Evolutionary conservation across 352 stramenopile species (phyloP).

Genomic region (Phytophthora constricta): DNA sequence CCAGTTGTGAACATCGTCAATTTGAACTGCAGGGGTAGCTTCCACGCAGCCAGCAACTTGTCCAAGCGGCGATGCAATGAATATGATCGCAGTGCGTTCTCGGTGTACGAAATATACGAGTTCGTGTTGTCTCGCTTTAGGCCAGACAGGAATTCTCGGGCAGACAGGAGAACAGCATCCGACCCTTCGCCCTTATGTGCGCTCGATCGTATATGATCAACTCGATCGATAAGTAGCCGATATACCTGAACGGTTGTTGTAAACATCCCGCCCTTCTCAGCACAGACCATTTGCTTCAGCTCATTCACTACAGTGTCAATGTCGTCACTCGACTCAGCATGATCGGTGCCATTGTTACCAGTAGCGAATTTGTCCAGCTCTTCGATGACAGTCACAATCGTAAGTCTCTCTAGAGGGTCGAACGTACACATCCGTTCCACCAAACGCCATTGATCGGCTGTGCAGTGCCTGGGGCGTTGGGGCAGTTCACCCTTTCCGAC

Average conservation of each 20-base stretch:
- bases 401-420: neutral
- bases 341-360: neutral
- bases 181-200: no score
- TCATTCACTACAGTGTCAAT: no score
- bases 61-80: neutral
- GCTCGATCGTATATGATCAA: no score
- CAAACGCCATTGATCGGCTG: slow-evolving; percentile 1
- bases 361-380: neutral
- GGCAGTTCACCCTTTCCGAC: neutral
- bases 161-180: no score
- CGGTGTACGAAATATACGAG: neutral
- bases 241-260: no score
- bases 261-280: no score
- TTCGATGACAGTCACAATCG: slow-evolving; percentile 8
- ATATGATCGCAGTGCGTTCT: neutral
- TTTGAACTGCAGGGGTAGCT: neutral
- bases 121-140: no score
- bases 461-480: neutral
- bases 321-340: neutral
- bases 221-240: no score
- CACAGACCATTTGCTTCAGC: neutral
- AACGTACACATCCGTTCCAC: slow-evolving; percentile 4
- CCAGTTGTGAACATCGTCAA: neutral
- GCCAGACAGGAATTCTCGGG: neutral
- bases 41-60: neutral